These are phyloP conservation scores for Talaromyces borbonicus DNA, from an alignment of 495 filamentous ascomycete genomes.

Conservation along the genomic window DNA sequence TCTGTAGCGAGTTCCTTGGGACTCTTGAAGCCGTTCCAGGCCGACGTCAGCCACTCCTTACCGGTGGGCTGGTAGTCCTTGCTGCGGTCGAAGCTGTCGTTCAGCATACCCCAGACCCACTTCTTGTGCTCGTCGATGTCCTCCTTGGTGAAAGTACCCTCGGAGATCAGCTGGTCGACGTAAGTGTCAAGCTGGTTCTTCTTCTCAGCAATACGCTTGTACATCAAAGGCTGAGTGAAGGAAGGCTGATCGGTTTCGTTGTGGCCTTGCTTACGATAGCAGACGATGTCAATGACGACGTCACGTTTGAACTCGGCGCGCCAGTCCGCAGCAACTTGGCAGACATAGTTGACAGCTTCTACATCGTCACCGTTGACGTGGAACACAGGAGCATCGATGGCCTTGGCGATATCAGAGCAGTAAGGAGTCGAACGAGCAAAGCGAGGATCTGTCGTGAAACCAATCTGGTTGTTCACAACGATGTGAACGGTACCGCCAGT, in stretches of 20 bases:
- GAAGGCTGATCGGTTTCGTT: slow-evolving; percentile 99
- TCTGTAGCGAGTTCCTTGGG: slow-evolving; percentile 95
- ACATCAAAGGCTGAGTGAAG: slow-evolving; percentile 99
- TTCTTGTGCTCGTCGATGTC: slow-evolving; percentile 98
- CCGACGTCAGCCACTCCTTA: slow-evolving; percentile 96
- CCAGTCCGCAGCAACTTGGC: slow-evolving; percentile 93
- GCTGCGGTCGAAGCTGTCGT: slow-evolving; percentile 91
- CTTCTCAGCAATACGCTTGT: slow-evolving; percentile 85
- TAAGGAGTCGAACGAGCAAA: slow-evolving; percentile 96
- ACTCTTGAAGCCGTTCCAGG: slow-evolving; percentile 98
- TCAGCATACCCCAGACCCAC: slow-evolving; percentile 99
- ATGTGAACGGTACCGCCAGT: slow-evolving; percentile 96
- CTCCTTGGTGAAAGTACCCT: slow-evolving; percentile 91
- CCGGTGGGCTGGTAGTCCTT: slow-evolving; percentile 95
- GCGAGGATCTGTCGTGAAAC: slow-evolving; percentile 98
- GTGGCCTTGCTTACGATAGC: slow-evolving; percentile 98
- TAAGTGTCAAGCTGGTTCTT: slow-evolving; percentile 77
- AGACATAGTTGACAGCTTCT: slow-evolving; percentile 96
- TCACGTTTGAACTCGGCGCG: slow-evolving; percentile 96
- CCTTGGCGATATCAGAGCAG: slow-evolving; percentile 98
- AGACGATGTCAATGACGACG: slow-evolving; percentile 95
- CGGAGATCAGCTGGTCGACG: slow-evolving; percentile 74
- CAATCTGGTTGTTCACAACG: slow-evolving; percentile 99
- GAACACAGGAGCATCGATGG: slow-evolving; percentile 96
- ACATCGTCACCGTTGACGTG: slow-evolving; percentile 98